Evolutionary conservation across 2,329 filamentous ascomycete genomes (phyloP), one percentile per base, ranked within the genome.

Genomic region (Penicillium sp.): DNA sequence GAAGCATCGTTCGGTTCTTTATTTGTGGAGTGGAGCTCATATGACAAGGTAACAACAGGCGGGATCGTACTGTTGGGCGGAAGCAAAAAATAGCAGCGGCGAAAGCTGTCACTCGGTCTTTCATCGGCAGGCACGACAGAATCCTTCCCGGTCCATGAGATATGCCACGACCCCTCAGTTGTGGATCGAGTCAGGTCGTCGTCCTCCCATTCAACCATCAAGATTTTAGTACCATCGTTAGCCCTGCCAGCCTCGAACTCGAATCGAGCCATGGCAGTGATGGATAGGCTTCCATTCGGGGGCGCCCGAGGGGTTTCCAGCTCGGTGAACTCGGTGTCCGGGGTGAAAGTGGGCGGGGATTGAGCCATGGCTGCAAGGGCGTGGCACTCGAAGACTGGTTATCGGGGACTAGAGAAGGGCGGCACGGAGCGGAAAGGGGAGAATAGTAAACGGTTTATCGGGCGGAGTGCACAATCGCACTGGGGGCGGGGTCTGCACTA

Each of bases 131-230:
- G 85, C 21, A 94, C 77, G 16, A 89, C 83, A 1, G 86, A 86
- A 27, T 81, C 84, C 72, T 94, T 95, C 42, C 89, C 88, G 40
- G 92, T 85, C 91, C 92, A 96, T 2, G 85, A 88, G 18, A 96
- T 86, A 54, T 88, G 83, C 91, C 91, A 96, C 55, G 81, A 81
- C 2, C 80, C 82, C 0, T 63, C 63, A 0, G 55, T 24, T 1
- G 44, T 60, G 10, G 74, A 73, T 48, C 77, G 73, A 3, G 75
- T 79, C 40, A 76, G 72, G 55, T 81, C 76, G 60, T 83, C 81
- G 48, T 87, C 84, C 69, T 90, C 86, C 92, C 92, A 96, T 72
- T 96, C 91, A 38, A 96, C 87, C 90, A 96, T 94, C 64, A 96
- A 78, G 59, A 96, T 87, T 77, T 96, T 96, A 58, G 90, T 95